phyloP scores from a whole-genome alignment of 768 basidiomycete genomes.

The Amanita thiersii region DNA sequence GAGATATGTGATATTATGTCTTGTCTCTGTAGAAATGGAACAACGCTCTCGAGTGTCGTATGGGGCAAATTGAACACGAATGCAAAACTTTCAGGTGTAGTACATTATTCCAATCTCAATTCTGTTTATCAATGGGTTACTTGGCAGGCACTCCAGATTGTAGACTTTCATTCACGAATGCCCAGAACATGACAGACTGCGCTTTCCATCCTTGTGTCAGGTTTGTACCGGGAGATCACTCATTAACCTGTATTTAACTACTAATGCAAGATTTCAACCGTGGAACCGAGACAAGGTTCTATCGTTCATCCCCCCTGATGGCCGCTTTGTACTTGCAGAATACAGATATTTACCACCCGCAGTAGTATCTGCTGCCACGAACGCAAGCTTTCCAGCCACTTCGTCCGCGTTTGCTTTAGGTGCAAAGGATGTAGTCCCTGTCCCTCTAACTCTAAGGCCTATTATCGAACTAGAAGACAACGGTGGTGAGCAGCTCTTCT shows the following conservation, averaged over 20 bases:
- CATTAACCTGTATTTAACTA: constrained; percentile 1
- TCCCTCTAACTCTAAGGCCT: constrained; percentile 44
- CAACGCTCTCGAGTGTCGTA: constrained; percentile 55
- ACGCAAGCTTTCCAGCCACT: constrained; percentile 12
- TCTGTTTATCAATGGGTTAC: background rate
- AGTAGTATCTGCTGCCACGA: constrained; percentile 15
- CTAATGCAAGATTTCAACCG: constrained; percentile 51
- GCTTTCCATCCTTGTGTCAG: constrained; percentile 92
- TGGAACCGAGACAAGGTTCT: constrained; percentile 72
- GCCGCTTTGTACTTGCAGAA: constrained; percentile 75
- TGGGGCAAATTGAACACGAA: constrained; percentile 77
- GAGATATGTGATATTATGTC: background rate
- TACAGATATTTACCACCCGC: constrained; percentile 57
- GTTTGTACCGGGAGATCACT: constrained; percentile 30
- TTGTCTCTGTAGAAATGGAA: constrained; percentile 47
- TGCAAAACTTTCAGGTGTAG: constrained; percentile 63
- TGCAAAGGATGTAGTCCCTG: constrained; percentile 36
- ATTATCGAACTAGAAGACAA: constrained; percentile 35
- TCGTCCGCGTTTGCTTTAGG: constrained; percentile 14
- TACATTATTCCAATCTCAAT: background rate
- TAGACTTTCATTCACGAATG: constrained; percentile 66
- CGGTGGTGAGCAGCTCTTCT: constrained; percentile 23
- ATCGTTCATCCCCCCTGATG: constrained; percentile 93
- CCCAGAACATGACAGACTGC: constrained; percentile 65
- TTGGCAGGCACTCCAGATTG: constrained; percentile 84